These are phyloP conservation scores for Calonectria hawksworthii DNA, from an alignment of 2,329 filamentous ascomycete genomes.

Conservation along the genomic window DNA sequence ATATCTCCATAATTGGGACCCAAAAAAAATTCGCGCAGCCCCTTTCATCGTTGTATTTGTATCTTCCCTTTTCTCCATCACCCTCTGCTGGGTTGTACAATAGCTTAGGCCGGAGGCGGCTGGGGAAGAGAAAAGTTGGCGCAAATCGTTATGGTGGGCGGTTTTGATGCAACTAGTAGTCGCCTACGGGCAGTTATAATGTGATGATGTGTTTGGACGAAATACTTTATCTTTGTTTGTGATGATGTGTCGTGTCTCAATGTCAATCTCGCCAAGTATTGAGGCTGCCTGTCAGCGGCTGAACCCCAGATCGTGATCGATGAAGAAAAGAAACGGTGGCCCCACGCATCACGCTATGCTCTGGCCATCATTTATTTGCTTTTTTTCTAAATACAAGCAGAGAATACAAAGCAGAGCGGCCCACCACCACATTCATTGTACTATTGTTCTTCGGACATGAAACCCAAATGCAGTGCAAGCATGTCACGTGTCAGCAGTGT, in stretches of 20 bases:
- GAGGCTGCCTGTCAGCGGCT: neutral
- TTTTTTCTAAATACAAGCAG: neutral
- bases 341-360: neutral
- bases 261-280: neutral
- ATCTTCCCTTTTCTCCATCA: conserved; percentile 49
- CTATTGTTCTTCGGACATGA: neutral
- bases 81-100: conserved; percentile 54
- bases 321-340: neutral
- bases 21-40: conserved; percentile 44
- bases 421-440: neutral
- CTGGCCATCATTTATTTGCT: neutral
- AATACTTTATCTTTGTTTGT: neutral
- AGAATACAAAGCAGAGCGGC: neutral
- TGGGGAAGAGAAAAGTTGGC: conserved; percentile 51
- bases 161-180: conserved; percentile 40
- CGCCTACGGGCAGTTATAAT: conserved; percentile 25
- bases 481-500: neutral
- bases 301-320: neutral
- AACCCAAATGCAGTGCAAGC: neutral
- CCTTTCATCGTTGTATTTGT: conserved; percentile 53
- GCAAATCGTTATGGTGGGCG: conserved; percentile 51
- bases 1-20: conserved; percentile 48
- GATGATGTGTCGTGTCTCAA: neutral
- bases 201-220: conserved; percentile 17
- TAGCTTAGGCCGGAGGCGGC: conserved; percentile 51